Conservation (phyloP, 208 protist species). For the Crithidia brevicula region DNA sequence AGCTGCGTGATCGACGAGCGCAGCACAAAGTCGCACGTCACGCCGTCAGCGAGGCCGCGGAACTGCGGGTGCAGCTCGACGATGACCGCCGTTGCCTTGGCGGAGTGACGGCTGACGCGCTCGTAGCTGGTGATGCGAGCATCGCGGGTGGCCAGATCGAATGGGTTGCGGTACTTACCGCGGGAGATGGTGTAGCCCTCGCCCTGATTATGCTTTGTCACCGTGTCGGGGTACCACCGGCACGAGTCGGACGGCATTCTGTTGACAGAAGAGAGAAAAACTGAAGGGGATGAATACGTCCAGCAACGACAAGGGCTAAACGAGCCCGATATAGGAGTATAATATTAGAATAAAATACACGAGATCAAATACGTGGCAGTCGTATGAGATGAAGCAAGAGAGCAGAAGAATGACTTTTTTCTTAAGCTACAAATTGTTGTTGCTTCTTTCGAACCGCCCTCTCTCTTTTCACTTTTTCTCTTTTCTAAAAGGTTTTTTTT, state of each 20-base stretch:
- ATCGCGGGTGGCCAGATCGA: conserved; percentile 82
- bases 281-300: not conserved
- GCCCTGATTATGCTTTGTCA: conserved; percentile 56
- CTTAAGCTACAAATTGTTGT: too few relatives aligned
- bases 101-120: conserved; percentile 35
- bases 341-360: not conserved
- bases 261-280: conserved; percentile 11
- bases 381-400: not conserved
- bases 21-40: conserved; percentile 81
- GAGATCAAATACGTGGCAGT: not conserved
- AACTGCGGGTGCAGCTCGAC: conserved; percentile 76
- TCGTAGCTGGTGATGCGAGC: conserved; percentile 46
- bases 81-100: conserved; percentile 49
- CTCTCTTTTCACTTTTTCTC: not conserved
- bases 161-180: conserved; percentile 72
- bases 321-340: not conserved
- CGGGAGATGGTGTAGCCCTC: conserved; percentile 74
- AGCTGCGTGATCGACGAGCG: conserved; percentile 91
- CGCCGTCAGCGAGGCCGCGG: conserved; percentile 63
- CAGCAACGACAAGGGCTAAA: conserved; percentile 13
- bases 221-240: conserved; percentile 87
- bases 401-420: too few relatives aligned
- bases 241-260: conserved; percentile 61
- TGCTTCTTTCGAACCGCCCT: not conserved
- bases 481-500: too few relatives aligned